phyloP scores from a whole-genome alignment of 208 protist species.

The Leishmania amazonensis region DNA sequence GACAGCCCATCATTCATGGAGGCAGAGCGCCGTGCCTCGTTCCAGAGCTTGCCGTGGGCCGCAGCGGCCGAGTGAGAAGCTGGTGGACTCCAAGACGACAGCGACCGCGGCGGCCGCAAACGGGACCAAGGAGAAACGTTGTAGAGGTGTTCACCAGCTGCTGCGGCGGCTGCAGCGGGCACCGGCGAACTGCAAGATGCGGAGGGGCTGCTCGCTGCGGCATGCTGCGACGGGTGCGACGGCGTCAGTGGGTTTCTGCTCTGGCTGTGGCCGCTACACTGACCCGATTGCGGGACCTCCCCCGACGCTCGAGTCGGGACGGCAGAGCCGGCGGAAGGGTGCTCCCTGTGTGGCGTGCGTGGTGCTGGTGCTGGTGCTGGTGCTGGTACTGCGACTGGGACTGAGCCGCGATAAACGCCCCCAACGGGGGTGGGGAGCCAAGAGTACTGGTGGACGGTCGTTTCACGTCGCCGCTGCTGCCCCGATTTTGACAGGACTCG shows the following conservation, averaged over 20 bases:
- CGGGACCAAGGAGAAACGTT: constrained; percentile 23
- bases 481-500: neutral
- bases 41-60: constrained; percentile 15
- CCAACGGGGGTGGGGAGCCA: neutral
- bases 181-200: neutral
- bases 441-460: neutral
- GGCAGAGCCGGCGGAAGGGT: neutral
- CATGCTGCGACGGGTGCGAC: neutral
- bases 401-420: neutral
- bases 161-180: neutral
- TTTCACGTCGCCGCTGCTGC: neutral
- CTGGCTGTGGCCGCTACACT: neutral
- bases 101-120: constrained; percentile 11
- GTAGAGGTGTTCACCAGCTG: constrained; percentile 24
- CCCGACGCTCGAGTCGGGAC: neutral
- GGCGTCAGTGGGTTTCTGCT: neutral
- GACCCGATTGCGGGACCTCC: neutral
- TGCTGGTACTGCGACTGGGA: neutral
- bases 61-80: neutral
- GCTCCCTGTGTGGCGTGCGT: neutral
- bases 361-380: neutral
- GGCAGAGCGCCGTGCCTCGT: constrained; percentile 20
- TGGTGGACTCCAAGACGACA: constrained; percentile 15
- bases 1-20: constrained; percentile 44
- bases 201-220: neutral